Conservation (phyloP, 1,139 yeast species). For the Geotrichum restrictum region DNA sequence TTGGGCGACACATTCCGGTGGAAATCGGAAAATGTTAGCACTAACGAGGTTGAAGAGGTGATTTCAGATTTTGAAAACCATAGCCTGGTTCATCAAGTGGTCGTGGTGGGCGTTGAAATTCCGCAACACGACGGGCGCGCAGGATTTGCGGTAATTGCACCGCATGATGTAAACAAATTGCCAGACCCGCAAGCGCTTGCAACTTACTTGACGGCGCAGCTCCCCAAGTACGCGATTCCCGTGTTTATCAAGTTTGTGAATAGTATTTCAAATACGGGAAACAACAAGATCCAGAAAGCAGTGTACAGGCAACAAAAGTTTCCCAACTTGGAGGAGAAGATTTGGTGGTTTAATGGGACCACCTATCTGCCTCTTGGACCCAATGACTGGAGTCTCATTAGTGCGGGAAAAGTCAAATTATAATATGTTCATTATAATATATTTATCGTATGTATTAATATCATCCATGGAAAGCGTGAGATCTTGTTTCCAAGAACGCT, state of each 20-base stretch:
- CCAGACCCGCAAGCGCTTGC: conserved; percentile 40
- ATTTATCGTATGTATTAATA: too few relatives aligned
- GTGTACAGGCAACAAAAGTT: conserved; percentile 69
- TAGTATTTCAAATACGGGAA: conserved; percentile 65
- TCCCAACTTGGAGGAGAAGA: conserved; percentile 68
- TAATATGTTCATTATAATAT: too few relatives aligned
- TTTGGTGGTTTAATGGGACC: conserved; percentile 65
- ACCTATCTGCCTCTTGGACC: conserved; percentile 56
- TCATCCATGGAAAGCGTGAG: conserved; percentile 12
- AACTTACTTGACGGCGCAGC: conserved; percentile 43
- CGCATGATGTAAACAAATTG: conserved; percentile 36
- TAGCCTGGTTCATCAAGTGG: conserved; percentile 54
- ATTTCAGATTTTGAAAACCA: conserved; percentile 40
- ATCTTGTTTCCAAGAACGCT: conserved; percentile 25
- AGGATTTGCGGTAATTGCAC: conserved; percentile 77
- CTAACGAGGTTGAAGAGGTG: conserved; percentile 91
- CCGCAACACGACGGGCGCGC: conserved; percentile 94
- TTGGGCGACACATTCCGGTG: conserved; percentile 95
- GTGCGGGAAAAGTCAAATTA: conserved; percentile 32
- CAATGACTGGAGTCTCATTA: conserved; percentile 52
- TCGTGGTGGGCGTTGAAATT: conserved; percentile 84
- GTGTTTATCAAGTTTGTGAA: conserved; percentile 67
- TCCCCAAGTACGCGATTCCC: conserved; percentile 90
- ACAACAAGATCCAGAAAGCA: conserved; percentile 82
- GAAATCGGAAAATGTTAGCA: conserved; percentile 94